These are phyloP conservation scores for Selenicereus undatus DNA, from an alignment of 148 eudicot genomes.

Conservation along the genomic window DNA sequence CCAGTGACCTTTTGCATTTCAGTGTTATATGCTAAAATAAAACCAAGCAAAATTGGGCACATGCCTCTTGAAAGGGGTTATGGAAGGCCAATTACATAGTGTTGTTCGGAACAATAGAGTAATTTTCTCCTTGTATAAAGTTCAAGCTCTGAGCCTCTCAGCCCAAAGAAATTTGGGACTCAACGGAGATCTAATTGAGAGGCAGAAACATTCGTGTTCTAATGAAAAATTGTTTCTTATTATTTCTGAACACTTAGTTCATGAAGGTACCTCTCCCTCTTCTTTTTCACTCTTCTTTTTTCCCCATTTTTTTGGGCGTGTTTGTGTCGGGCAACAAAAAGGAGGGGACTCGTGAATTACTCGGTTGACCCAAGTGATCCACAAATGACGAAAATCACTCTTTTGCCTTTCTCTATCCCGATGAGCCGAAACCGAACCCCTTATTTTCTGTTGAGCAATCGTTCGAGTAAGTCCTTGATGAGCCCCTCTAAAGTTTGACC, in stretches of 20 bases:
- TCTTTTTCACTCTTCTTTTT: too few species aligned
- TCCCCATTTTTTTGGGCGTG: too few species aligned
- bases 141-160: not conserved
- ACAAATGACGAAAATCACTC: slow-evolving; percentile 8
- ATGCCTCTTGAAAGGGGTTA: not conserved
- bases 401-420: not conserved
- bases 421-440: slow-evolving; percentile 5
- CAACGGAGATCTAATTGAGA: not conserved
- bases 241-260: too few species aligned
- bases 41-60: not conserved
- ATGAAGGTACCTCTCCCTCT: too few species aligned
- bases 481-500: not conserved
- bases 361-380: not conserved
- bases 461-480: not conserved
- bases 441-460: not conserved
- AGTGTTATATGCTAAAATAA: not conserved
- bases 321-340: too few species aligned
- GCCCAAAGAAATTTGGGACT: not conserved
- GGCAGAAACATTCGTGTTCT: not conserved
- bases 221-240: not conserved
- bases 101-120: too few species aligned
- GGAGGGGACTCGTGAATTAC: too few species aligned
- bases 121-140: not conserved
- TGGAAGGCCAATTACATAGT: not conserved
- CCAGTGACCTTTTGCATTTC: not conserved